phyloP scores from a whole-genome alignment of 345 rosid genomes.

The Hibiscus mutabilis region DNA sequence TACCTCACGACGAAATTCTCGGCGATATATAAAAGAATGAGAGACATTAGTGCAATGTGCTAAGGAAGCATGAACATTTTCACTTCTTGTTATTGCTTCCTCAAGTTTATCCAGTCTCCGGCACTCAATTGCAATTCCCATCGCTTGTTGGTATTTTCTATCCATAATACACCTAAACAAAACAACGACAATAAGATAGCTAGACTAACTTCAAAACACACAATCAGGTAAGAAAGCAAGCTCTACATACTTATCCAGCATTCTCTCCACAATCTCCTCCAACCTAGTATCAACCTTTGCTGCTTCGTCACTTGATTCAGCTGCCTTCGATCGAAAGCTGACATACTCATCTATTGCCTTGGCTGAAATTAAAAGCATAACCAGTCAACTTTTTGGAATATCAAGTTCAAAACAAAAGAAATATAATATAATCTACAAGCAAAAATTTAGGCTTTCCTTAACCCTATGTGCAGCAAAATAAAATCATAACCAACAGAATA shows the following conservation, averaged over 20 bases:
- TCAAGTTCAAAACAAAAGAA: background rate
- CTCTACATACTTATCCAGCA: conserved; percentile 85
- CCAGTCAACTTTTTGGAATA: background rate
- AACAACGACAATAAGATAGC: conserved; percentile 11
- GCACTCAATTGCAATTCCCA: conserved; percentile 99
- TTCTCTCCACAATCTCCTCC: conserved; percentile 96
- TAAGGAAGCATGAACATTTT: conserved; percentile 76
- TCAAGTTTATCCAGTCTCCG: conserved; percentile 93
- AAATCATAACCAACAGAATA: conserved; percentile 2
- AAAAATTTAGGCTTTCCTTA: background rate
- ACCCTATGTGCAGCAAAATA: background rate
- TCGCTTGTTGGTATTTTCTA: conserved; percentile 96
- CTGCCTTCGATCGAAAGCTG: conserved; percentile 72
- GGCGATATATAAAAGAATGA: conserved; percentile 78
- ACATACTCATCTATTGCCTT: conserved; percentile 99
- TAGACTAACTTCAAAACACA: conserved; percentile 5
- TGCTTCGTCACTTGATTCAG: conserved; percentile 57
- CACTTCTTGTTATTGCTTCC: conserved; percentile 90
- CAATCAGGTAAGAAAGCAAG: background rate
- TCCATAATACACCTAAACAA: conserved; percentile 74
- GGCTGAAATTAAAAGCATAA: conserved; percentile 42
- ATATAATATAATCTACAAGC: background rate
- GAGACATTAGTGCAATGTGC: conserved; percentile 82
- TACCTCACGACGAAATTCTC: conserved; percentile 93
- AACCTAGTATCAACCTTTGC: conserved; percentile 73